Conservation (phyloP, 2,329 filamentous ascomycete genomes). For the Curvularia spicifera region DNA sequence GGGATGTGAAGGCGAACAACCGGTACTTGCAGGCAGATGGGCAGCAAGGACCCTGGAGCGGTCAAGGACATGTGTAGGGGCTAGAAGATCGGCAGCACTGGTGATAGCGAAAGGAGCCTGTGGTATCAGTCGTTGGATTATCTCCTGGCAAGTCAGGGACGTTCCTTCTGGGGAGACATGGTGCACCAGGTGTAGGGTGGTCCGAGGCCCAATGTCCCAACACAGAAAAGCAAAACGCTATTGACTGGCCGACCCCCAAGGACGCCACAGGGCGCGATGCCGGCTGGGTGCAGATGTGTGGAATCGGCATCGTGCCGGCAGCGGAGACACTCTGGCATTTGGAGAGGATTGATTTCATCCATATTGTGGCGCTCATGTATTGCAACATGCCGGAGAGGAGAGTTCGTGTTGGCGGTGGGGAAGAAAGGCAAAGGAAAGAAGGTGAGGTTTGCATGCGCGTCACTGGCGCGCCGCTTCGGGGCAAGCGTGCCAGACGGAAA, state of each 20-base stretch:
- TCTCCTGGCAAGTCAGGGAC: neutral
- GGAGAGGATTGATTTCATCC: slow-evolving; percentile 11
- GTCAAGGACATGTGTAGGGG: slow-evolving; percentile 1
- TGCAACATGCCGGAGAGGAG: slow-evolving; percentile 10
- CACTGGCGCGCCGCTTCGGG: neutral
- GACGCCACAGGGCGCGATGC: neutral
- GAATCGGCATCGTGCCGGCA: slow-evolving; percentile 4
- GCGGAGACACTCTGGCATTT: neutral
- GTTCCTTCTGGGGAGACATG: slow-evolving; percentile 10
- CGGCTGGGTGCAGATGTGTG: slow-evolving; percentile 3
- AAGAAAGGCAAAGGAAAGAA: neutral
- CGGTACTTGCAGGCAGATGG: slow-evolving; percentile 22
- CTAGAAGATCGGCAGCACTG: slow-evolving; percentile 5
- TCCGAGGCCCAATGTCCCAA: slow-evolving; percentile 1
- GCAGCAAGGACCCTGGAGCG: slow-evolving; percentile 9
- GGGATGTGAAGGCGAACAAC: slow-evolving; percentile 17
- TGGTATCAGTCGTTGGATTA: neutral
- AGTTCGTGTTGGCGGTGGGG: slow-evolving; percentile 10
- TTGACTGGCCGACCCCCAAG: neutral
- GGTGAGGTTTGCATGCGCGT: slow-evolving; percentile 10
- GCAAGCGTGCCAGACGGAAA: neutral
- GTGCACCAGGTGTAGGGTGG: slow-evolving; percentile 1
- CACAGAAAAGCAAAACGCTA: slow-evolving; percentile 11
- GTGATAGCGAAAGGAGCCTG: neutral
- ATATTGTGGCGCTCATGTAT: slow-evolving; percentile 26